phyloP scores from a whole-genome alignment of 1,284 basidiomycete species.

The Athelia sp. region DNA sequence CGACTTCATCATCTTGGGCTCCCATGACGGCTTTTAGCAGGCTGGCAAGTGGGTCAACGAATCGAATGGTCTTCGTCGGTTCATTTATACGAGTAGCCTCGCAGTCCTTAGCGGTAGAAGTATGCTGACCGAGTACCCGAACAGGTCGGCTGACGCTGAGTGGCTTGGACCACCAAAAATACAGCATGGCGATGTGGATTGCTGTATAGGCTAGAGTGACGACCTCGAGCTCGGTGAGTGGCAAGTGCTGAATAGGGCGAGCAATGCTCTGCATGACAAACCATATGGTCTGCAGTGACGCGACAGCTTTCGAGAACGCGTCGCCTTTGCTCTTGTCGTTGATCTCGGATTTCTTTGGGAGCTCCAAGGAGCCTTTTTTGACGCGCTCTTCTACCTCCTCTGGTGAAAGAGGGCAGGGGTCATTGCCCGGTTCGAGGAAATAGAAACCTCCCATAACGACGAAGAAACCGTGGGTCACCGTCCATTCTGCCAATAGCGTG shows the following conservation, averaged over 20 bases:
- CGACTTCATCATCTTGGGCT: neutral
- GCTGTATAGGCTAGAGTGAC: slow-evolving; percentile 4
- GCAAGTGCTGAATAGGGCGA: neutral
- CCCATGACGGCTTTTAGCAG: neutral
- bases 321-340: neutral
- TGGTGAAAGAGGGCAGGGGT: neutral
- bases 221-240: slow-evolving; percentile 7
- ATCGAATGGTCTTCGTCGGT: neutral
- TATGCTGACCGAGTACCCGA: neutral
- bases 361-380: slow-evolving; percentile 2
- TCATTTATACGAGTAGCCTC: neutral
- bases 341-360: neutral
- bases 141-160: slow-evolving; percentile 3
- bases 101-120: neutral
- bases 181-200: slow-evolving; percentile 1
- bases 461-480: slow-evolving; percentile 5
- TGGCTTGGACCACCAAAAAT: slow-evolving; percentile 10
- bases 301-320: neutral
- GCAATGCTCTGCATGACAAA: slow-evolving; percentile 9
- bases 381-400: slow-evolving; percentile 2
- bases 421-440: neutral
- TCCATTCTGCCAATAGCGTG: slow-evolving; percentile 1
- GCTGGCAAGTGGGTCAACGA: neutral
- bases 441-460: slow-evolving; percentile 5
- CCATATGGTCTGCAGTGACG: slow-evolving; percentile 5